Conservation (phyloP, 139 green algal genomes). For the Volvox reticuliferus region DNA sequence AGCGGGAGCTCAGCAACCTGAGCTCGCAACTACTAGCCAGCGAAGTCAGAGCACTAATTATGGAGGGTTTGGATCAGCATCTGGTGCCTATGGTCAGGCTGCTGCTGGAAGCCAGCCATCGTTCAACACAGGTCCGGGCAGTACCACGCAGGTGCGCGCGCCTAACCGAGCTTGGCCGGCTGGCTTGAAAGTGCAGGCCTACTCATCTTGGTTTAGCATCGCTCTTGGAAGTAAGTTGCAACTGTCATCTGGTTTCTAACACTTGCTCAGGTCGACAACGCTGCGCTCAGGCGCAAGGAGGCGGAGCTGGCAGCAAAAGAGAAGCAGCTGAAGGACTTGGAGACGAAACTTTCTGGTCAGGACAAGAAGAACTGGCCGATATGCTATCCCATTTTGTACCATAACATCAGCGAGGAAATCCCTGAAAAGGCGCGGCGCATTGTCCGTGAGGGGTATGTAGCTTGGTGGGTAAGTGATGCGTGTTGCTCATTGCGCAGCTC, state of each 20-base stretch:
- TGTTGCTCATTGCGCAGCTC: neutral
- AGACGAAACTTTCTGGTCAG: constrained; percentile 46
- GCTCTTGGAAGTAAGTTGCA: neutral
- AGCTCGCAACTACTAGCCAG: constrained; percentile 11
- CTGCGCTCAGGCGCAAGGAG: constrained; percentile 50
- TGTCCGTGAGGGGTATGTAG: constrained; percentile 57
- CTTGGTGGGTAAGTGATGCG: constrained; percentile 58
- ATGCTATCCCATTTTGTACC: constrained; percentile 74
- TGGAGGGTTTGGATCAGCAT: constrained; percentile 1
- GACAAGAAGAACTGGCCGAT: constrained; percentile 75
- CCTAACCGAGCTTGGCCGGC: neutral
- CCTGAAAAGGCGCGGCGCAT: constrained; percentile 50
- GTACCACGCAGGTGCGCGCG: neutral
- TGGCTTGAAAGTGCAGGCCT: neutral
- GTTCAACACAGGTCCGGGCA: neutral
- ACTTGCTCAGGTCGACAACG: neutral
- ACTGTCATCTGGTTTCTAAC: neutral
- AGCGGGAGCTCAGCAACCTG: neutral
- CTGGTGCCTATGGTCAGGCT: constrained; percentile 7
- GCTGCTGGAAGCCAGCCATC: neutral
- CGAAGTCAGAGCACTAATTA: neutral
- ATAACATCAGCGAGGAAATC: constrained; percentile 80
- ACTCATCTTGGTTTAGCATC: neutral
- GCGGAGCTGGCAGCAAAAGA: constrained; percentile 53
- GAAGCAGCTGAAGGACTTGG: constrained; percentile 55